Base-by-base conservation (phyloP, 805 yeast genomes). In the Lachancea cidri region DNA sequence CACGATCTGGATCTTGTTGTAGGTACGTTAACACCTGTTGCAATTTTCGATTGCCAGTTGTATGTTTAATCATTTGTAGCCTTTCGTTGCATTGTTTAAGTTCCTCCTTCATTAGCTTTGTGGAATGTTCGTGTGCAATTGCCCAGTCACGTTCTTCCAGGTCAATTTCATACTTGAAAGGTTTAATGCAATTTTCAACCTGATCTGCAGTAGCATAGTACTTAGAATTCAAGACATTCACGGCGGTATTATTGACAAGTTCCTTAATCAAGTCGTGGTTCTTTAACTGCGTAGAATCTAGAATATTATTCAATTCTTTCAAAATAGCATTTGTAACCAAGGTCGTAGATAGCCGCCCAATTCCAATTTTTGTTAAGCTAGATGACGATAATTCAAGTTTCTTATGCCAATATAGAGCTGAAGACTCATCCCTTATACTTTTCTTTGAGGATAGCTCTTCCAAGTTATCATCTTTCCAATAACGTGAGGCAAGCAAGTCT, bases 171-270 rank as follows among this genome's bases (percentile, higher is more conserved):
- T 91, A 93, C 66, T 93, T 93, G 68, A 83, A 93, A 2, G 99
- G 99, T 61, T 93, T 93, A 55, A 93, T 91, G 66, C 98, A 89
- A 63, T 94, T 93, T 57, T 93, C 99, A 5, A 93, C 98, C 62
- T 93, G 99, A 61, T 94, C 99, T 0, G 98, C 95, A 0, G 98
- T 91, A 1, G 95, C 82, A 49, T 81, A 86, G 59, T 76, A 93
- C 49, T 91, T 79, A 19, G 84, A 67, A 48, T 81, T 81, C 47
- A 93, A 69, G 5, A 93, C 95, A 17, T 80, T 70, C 24, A 76
- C 73, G 0, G 96, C 95, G 2, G 97, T 95, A 31, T 87, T 95
- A 39, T 75, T 77, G 7, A 93, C 88, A 2, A 86, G 81, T 33
- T 78, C 76, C 50, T 79, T 79, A 3, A 95, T 94, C 64, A 84